Conservation (phyloP, 2,329 filamentous ascomycete species). For the Ceratocystis lukuohia region DNA sequence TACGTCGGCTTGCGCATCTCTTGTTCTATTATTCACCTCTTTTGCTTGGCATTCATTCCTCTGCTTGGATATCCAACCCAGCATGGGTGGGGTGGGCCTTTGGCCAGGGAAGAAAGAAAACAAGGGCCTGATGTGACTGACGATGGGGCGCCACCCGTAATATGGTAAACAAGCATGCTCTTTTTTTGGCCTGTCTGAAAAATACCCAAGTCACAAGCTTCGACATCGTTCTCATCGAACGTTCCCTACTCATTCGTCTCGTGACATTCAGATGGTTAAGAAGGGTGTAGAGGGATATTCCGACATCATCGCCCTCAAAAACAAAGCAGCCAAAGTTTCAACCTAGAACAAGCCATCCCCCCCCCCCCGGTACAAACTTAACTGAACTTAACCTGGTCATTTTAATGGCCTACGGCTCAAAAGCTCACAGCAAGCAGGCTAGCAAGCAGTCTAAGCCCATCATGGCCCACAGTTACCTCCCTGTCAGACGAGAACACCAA, state of each 20-base stretch:
- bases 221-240: background rate
- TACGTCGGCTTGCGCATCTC: background rate
- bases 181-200: background rate
- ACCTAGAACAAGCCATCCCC: background rate
- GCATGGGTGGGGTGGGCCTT: background rate
- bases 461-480: background rate
- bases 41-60: background rate
- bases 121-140: background rate
- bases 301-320: background rate
- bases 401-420: background rate
- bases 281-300: background rate
- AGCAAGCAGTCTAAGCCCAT: too few relatives aligned
- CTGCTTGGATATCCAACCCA: background rate
- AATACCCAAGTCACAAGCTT: background rate
- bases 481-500: background rate
- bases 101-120: background rate
- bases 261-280: background rate
- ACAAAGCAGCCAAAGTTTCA: background rate
- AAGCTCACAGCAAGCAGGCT: background rate
- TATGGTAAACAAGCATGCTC: background rate
- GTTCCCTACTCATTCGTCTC: background rate
- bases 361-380: background rate
- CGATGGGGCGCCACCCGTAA: background rate
- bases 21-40: constrained; percentile 4
- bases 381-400: background rate